Evolutionary conservation across 2,329 filamentous ascomycete species (phyloP).

Genomic region (Chalara sp.): DNA sequence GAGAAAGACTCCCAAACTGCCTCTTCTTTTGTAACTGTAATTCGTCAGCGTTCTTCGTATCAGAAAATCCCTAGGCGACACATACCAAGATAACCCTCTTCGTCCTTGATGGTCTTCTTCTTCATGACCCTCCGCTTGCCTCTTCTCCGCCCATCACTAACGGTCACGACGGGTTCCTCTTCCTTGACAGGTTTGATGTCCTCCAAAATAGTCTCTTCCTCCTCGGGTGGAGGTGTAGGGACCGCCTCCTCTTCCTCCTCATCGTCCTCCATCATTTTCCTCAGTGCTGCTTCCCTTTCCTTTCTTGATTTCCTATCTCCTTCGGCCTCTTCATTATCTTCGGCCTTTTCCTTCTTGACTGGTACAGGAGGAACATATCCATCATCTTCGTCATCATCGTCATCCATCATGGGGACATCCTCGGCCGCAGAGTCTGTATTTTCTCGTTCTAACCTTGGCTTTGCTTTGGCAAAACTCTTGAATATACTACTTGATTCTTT

Average conservation of each 20-base stretch:
- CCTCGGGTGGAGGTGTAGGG: slow-evolving; percentile 18
- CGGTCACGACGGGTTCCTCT: slow-evolving; percentile 38
- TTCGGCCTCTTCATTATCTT: slow-evolving; percentile 20
- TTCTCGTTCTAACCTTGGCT: slow-evolving; percentile 46
- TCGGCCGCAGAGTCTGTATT: slow-evolving; percentile 35
- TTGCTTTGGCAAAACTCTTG: slow-evolving; percentile 69
- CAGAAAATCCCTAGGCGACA: neutral
- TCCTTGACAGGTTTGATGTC: slow-evolving; percentile 34
- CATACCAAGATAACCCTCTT: slow-evolving; percentile 82
- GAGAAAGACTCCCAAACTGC: slow-evolving; percentile 87
- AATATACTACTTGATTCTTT: slow-evolving; percentile 61
- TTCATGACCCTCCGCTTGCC: slow-evolving; percentile 77
- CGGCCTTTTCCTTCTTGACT: neutral
- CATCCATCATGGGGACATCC: slow-evolving; percentile 48
- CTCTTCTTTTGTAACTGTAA: slow-evolving; percentile 76
- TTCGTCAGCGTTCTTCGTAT: neutral
- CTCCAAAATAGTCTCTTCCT: slow-evolving; percentile 25
- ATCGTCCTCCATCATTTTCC: slow-evolving; percentile 70
- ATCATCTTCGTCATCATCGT: slow-evolving; percentile 48
- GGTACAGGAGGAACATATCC: slow-evolving; percentile 39
- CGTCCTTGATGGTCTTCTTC: slow-evolving; percentile 81
- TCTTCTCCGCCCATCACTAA: slow-evolving; percentile 60
- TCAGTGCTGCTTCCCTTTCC: slow-evolving; percentile 59
- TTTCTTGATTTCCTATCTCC: slow-evolving; percentile 40
- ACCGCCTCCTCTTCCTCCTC: slow-evolving; percentile 43